Base-by-base conservation (phyloP, 2,329 filamentous ascomycete genomes). In the Pleurostoma richardsiae region DNA sequence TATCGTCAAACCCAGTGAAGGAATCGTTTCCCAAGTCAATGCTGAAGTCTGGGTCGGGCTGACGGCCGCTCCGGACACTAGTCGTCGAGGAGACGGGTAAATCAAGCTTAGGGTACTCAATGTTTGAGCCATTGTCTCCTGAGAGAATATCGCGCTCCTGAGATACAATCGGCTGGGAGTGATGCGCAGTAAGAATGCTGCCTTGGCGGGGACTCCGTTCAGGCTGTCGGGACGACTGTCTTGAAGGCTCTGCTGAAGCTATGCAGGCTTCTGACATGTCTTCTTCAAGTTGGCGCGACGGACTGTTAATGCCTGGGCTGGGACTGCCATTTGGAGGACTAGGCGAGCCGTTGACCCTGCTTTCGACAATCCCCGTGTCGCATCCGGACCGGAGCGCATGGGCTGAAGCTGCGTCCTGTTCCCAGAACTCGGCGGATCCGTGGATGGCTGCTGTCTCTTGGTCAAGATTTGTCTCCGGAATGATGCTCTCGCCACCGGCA, bases 31-130 rank as follows among this genome's bases (percentile, higher is more conserved):
- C 8, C n/a, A 36, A n/a, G n/a, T 36, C 33, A 36, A 8, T 30
- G 52, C 61, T 60, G 44, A 68, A 66, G 10, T 65, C 58, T 4
- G 67, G 69, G 47, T 77, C 73, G 4, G 71, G 70, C 48, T 80
- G 78, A 10, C 74, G 69, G 28, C 76, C 77, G 54, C 70, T 79
- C 49, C 41, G 65, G 52, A 67, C 58, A 53, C 70, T 79, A 49
- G 64, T 66, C 6, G 58, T 58, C 26, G 70, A 69, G 1, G 70
- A 71, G 3, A 62, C 59, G 28, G 58, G 58, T 2, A 59, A 40
- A 5, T 56, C 56, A 3, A 64, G 41, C 36, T 57, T 66, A 4
- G 63, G 61, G 52, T 66, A 65, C 4, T 54, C 50, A 30, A 54
- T 48, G 6, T 41, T 57, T 19, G 19, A 36, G 33, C 33, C 33